Percentiles rank a stretch among this genome's conserved stretches.
phyloP scores from a whole-genome alignment of 345 rosid species.

The Psidium friedrichsthalianum region DNA sequence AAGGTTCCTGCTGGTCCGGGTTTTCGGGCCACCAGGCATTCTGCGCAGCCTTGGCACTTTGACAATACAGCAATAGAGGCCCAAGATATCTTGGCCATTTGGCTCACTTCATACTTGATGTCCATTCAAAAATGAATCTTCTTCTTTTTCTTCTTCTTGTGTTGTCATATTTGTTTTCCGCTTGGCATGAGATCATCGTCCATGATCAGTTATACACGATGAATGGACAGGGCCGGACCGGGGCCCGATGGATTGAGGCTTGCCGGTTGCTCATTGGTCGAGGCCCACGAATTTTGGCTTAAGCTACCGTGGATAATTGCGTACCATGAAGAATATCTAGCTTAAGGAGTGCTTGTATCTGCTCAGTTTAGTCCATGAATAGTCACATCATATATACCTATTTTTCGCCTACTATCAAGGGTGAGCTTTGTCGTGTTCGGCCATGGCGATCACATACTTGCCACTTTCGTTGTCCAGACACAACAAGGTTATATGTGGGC shows the following conservation, averaged over 20 bases:
- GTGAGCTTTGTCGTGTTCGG: fast-evolving
- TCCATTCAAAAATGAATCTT: too few species aligned
- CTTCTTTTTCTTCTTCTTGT: too few species aligned
- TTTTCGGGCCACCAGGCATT: not conserved
- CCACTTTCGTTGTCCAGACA: not conserved
- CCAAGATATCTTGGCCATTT: not conserved
- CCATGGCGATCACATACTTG: not conserved
- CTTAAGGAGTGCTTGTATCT: too few species aligned
- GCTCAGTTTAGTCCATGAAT: not conserved
- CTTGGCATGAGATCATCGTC: too few species aligned
- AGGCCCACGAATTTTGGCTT: too few species aligned
- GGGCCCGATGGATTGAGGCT: too few species aligned
- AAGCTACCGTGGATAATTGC: too few species aligned
- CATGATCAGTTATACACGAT: too few species aligned
- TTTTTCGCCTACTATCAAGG: not conserved
- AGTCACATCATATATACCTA: not conserved
- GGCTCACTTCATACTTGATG: not conserved
- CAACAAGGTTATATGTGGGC: not conserved
- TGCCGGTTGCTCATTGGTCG: too few species aligned
- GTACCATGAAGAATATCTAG: too few species aligned
- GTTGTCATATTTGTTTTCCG: too few species aligned
- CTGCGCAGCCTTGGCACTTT: not conserved
- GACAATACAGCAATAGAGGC: not conserved
- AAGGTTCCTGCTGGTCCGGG: fast-evolving
- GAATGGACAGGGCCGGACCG: too few species aligned